These are phyloP conservation scores for Sporopachydermia cereana DNA, from an alignment of 1,139 yeast species.

Conservation along the genomic window DNA sequence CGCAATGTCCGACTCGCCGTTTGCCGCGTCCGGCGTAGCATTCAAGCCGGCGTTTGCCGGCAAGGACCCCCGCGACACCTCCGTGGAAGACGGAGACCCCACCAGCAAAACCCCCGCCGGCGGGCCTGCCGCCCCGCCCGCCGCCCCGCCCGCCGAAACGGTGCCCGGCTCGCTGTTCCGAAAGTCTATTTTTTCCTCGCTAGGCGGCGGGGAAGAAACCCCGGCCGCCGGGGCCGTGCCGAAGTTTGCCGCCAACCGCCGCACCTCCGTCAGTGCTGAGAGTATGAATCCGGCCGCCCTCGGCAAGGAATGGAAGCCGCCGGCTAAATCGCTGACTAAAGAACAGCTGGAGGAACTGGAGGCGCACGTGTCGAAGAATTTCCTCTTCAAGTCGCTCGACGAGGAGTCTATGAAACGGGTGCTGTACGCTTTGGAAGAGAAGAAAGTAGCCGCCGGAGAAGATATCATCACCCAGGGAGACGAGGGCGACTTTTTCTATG, in stretches of 20 bases:
- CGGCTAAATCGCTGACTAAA: slow-evolving; percentile 43
- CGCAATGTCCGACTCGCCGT: slow-evolving; percentile 1
- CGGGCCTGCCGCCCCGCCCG: not conserved
- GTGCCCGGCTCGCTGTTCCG: slow-evolving; percentile 1
- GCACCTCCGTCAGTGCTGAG: slow-evolving; percentile 24
- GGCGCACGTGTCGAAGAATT: slow-evolving; percentile 64
- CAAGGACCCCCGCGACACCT: slow-evolving; percentile 2
- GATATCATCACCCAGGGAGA: slow-evolving; percentile 87
- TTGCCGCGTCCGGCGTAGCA: not conserved
- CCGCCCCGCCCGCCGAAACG: not conserved
- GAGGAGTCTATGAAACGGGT: slow-evolving; percentile 65
- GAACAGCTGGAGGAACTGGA: slow-evolving; percentile 61
- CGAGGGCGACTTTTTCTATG: slow-evolving; percentile 90
- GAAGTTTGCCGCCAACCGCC: slow-evolving; percentile 14
- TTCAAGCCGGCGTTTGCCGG: not conserved
- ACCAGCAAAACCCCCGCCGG: not conserved
- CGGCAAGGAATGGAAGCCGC: slow-evolving; percentile 59
- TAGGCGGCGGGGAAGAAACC: not conserved
- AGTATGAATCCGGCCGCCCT: slow-evolving; percentile 14
- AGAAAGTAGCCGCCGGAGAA: slow-evolving; percentile 43
- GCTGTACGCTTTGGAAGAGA: slow-evolving; percentile 70
- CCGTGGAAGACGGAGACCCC: not conserved
- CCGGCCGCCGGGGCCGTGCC: not conserved
- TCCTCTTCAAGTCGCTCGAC: slow-evolving; percentile 69
- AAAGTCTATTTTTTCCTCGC: not conserved